These are phyloP conservation scores for Salix suchowensis DNA, from an alignment of 345 rosid species.

Conservation along the genomic window DNA sequence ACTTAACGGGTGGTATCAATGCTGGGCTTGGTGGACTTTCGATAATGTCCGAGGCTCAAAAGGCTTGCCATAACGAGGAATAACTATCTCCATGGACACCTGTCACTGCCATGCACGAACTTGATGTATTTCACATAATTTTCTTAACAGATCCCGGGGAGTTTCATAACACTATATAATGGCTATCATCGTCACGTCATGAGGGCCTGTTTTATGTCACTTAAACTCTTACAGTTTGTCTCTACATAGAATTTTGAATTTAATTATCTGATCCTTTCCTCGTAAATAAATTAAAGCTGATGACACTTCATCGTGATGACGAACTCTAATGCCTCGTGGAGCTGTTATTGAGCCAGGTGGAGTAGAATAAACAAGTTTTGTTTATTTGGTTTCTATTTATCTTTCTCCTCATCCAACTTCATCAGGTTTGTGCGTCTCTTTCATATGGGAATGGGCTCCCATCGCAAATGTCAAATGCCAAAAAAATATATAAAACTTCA, in stretches of 20 bases:
- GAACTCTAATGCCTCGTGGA: background rate
- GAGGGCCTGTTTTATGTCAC: background rate
- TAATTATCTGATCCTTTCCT: conserved; percentile 1
- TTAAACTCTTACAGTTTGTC: background rate
- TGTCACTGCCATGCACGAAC: too few species aligned
- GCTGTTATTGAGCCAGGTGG: conserved; percentile 9
- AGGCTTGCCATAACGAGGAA: too few species aligned
- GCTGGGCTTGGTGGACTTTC: background rate
- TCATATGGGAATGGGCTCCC: background rate
- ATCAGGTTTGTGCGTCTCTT: background rate
- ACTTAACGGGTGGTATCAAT: background rate
- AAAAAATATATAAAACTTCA: background rate
- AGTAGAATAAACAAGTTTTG: conserved; percentile 4
- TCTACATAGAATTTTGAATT: background rate
- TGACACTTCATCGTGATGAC: conserved; percentile 4
- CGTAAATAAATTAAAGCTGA: background rate
- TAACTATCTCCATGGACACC: too few species aligned
- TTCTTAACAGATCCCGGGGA: background rate
- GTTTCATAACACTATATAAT: background rate
- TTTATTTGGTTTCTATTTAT: background rate
- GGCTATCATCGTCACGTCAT: background rate
- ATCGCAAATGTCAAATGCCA: background rate
- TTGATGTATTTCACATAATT: background rate
- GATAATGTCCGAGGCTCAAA: background rate
- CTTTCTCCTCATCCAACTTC: background rate